Percentiles rank a stretch among this genome's conserved stretches.
phyloP scores from a whole-genome alignment of 768 basidiomycete genomes.

The Termitomyces sp. region DNA sequence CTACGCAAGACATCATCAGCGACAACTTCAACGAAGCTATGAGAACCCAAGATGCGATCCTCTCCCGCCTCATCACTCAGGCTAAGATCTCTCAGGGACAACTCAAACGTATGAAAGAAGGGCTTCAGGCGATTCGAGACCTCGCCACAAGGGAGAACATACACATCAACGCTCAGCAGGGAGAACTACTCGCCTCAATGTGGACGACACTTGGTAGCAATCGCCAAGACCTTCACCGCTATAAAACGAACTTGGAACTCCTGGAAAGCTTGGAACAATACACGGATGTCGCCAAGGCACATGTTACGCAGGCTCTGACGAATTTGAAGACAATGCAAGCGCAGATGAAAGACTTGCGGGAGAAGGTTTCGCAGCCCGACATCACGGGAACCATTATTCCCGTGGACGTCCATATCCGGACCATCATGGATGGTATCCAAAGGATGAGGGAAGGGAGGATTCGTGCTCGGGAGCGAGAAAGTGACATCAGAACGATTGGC shows the following conservation, averaged over 20 bases:
- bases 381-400: slow-evolving; percentile 44
- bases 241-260: slow-evolving; percentile 33
- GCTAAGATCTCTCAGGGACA: slow-evolving; percentile 35
- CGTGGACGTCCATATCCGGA: slow-evolving; percentile 50
- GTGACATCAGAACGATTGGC: slow-evolving; percentile 21
- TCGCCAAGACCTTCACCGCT: slow-evolving; percentile 27
- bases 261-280: slow-evolving; percentile 39
- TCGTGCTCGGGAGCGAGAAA: slow-evolving; percentile 27
- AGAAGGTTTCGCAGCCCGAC: slow-evolving; percentile 45
- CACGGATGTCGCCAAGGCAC: slow-evolving; percentile 39
- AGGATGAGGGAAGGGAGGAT: slow-evolving; percentile 36
- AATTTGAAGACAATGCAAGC: slow-evolving; percentile 43
- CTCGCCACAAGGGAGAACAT: slow-evolving; percentile 40
- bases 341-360: slow-evolving; percentile 52
- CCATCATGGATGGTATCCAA: slow-evolving; percentile 43
- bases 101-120: slow-evolving; percentile 44
- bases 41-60: slow-evolving; percentile 35
- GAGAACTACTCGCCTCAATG: slow-evolving; percentile 42
- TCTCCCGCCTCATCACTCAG: slow-evolving; percentile 41
- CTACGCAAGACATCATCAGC: slow-evolving; percentile 21
- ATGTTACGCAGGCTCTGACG: slow-evolving; percentile 43
- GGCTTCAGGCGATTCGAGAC: slow-evolving; percentile 37
- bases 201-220: slow-evolving; percentile 53
- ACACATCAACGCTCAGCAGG: slow-evolving; percentile 25
- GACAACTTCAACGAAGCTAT: slow-evolving; percentile 35